Evolutionary conservation across 768 basidiomycete species (phyloP), one percentile per base, ranked within the genome.

Genomic region (Boletus patriciae): DNA sequence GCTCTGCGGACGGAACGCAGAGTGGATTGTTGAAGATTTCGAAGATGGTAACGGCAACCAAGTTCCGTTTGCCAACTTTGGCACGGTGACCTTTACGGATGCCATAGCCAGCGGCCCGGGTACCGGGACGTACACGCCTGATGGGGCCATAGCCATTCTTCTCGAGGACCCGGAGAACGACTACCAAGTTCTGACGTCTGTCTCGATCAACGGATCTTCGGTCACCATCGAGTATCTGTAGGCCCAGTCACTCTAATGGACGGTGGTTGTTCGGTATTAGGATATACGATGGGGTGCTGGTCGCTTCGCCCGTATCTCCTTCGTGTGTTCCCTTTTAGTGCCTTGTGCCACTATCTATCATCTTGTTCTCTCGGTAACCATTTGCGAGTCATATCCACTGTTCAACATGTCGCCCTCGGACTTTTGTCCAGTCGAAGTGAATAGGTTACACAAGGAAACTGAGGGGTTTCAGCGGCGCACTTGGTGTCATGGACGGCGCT

Each of bases 1-100:
- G 6, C 55, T 62, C 8, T 62, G 61, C 18, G 15, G 25, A 23
- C 29, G 27, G 27, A 33, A 33, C 27, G 55, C 46, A 21, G 60
- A 52, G 48, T 58, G 61, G 61, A 48, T 54, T 29, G 45, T 62
- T 34, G 52, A 62, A 40, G 44, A 54, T 27, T 50, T 13, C 42
- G 16, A 18, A 3, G 2, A 27, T 13, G 6, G 1, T 1, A 10
- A 16, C 5, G 34, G n/a, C 8, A 10, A 11, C 2, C 2, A 0
- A 1, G 3, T 27, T 16, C 49, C 55, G 0, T 43, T 62, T 27
- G 45, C 41, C 29, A 19, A 58, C 49, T 62, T 62, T 21, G 11
- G 27, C 13, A 34, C 13, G 12, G 56, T 62, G 8, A 51, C 47
- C 10, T 62, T 62, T 19, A 54, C 40, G 18, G 47, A 34, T 19